Evolutionary conservation across 148 eudicot genomes (phyloP).

Genomic region (Cornus kousa): DNA sequence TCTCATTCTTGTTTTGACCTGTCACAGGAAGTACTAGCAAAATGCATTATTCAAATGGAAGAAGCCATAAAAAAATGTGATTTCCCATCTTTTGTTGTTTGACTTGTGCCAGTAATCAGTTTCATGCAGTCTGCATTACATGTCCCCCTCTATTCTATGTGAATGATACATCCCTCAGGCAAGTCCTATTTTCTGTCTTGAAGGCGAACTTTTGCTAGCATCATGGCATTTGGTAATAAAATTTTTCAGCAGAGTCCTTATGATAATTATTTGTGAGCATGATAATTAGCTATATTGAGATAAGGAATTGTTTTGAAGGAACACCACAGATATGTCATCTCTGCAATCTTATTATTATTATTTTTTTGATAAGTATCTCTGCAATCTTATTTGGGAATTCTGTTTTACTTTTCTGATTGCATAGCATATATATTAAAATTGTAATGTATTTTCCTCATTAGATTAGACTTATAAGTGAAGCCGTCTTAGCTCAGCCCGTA

Average conservation of each 20-base stretch:
- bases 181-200: slow-evolving; percentile 20
- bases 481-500: slow-evolving; percentile 64
- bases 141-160: slow-evolving; percentile 86
- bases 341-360: no score
- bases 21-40: slow-evolving; percentile 79
- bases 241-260: background rate
- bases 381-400: background rate
- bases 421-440: background rate
- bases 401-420: background rate
- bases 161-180: slow-evolving; percentile 96
- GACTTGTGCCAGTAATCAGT: slow-evolving; percentile 88
- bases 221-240: background rate
- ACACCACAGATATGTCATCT: slow-evolving; percentile 76
- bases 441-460: no score
- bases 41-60: slow-evolving; percentile 73
- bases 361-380: no score
- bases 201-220: background rate
- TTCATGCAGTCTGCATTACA: slow-evolving; percentile 93
- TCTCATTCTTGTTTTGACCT: slow-evolving; percentile 4
- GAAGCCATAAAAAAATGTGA: slow-evolving; percentile 74
- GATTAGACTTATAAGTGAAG: background rate
- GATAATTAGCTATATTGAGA: slow-evolving; percentile 84
- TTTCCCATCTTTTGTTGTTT: slow-evolving; percentile 71
- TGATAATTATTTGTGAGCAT: slow-evolving; percentile 26
- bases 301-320: slow-evolving; percentile 85